Evolutionary conservation across 441 rosid genomes (phyloP).

Genomic region (Adansonia grandidieri): DNA sequence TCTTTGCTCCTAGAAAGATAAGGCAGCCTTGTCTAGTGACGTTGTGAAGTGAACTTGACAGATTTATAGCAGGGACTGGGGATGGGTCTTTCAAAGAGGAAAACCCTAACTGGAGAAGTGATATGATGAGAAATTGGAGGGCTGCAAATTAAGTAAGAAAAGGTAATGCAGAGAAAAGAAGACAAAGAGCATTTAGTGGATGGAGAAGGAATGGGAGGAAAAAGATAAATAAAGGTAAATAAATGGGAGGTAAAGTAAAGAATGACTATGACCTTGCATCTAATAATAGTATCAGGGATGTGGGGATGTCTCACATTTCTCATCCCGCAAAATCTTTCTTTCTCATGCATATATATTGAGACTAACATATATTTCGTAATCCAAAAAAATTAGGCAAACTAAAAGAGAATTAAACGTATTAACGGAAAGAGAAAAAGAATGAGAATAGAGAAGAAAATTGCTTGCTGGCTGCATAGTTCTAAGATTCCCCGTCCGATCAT

Average conservation of each 20-base stretch:
- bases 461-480: neutral
- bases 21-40: slow-evolving; percentile 49
- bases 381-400: slow-evolving; percentile 16
- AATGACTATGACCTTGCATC: slow-evolving; percentile 75
- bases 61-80: slow-evolving; percentile 29
- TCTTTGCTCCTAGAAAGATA: slow-evolving; percentile 34
- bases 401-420: slow-evolving; percentile 20
- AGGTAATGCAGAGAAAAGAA: slow-evolving; percentile 29
- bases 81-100: slow-evolving; percentile 32
- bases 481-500: slow-evolving; percentile 10
- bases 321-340: slow-evolving; percentile 31
- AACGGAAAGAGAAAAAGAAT: neutral
- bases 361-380: slow-evolving; percentile 23
- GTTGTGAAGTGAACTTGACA: slow-evolving; percentile 27
- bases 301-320: slow-evolving; percentile 58
- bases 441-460: neutral
- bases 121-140: slow-evolving; percentile 33
- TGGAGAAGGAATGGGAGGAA: slow-evolving; percentile 63
- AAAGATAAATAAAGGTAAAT: slow-evolving; percentile 77
- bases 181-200: slow-evolving; percentile 67
- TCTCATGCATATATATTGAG: slow-evolving; percentile 39
- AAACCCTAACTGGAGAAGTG: slow-evolving; percentile 38
- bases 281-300: slow-evolving; percentile 61
- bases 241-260: slow-evolving; percentile 65
- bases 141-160: slow-evolving; percentile 33